Percentiles rank a stretch among this genome's conserved stretches.
Evolutionary conservation across 495 filamentous ascomycete species (phyloP).

Genomic region (Lophiostoma macrostomum): DNA sequence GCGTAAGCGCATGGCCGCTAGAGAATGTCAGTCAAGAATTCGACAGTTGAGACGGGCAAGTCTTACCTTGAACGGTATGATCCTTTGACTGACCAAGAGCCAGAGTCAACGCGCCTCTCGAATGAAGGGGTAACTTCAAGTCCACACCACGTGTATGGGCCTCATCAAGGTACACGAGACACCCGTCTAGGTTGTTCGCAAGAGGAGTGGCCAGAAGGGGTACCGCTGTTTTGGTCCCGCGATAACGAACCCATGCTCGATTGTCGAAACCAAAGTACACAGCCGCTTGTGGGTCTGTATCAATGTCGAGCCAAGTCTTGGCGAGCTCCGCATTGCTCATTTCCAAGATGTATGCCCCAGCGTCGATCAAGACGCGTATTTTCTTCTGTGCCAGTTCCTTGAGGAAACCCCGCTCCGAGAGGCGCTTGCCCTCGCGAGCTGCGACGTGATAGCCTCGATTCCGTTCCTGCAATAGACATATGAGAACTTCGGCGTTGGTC

Average conservation of each 20-base stretch:
- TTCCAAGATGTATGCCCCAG: conserved; percentile 50
- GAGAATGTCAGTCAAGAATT: neutral
- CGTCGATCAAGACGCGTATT: conserved; percentile 51
- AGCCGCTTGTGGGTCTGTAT: conserved; percentile 37
- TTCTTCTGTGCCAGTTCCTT: conserved; percentile 22
- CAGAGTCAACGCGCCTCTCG: conserved; percentile 63
- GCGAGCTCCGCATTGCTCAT: conserved; percentile 46
- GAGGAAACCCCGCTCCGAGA: conserved; percentile 43
- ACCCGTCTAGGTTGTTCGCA: conserved; percentile 54
- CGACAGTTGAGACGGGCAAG: neutral
- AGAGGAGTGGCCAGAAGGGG: conserved; percentile 58
- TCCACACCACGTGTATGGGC: conserved; percentile 72
- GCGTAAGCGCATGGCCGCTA: conserved; percentile 28
- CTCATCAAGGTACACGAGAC: conserved; percentile 69
- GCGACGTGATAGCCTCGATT: conserved; percentile 45
- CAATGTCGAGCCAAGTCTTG: conserved; percentile 45
- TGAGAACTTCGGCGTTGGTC: conserved; percentile 54
- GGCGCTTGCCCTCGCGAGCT: conserved; percentile 31
- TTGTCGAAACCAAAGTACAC: conserved; percentile 48
- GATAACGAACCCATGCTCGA: conserved; percentile 44
- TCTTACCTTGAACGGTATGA: conserved; percentile 56
- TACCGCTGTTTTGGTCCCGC: conserved; percentile 37
- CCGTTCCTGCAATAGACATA: conserved; percentile 47
- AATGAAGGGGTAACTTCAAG: conserved; percentile 56
- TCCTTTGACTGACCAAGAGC: conserved; percentile 65